These are phyloP conservation scores for Cairneyella variabilis DNA, from an alignment of 495 filamentous ascomycete genomes.

Conservation along the genomic window DNA sequence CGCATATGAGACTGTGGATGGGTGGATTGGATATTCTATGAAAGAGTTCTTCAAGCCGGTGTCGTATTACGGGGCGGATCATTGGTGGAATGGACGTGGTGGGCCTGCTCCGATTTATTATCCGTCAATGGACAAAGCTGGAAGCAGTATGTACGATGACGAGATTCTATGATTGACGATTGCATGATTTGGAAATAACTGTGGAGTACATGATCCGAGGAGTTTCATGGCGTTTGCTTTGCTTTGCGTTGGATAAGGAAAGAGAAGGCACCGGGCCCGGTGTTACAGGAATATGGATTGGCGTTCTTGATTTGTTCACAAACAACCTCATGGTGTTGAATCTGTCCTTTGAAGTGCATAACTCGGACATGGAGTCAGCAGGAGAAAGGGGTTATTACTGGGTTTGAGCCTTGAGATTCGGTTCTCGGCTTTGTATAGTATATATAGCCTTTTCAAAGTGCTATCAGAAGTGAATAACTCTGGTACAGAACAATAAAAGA, in stretches of 20 bases:
- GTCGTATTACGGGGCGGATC: background rate
- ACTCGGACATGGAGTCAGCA: background rate
- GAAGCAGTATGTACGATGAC: constrained; percentile 8
- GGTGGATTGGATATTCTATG: background rate
- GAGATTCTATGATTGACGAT: constrained; percentile 15
- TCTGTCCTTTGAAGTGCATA: constrained; percentile 2
- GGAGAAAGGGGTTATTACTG: background rate
- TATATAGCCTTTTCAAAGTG: background rate
- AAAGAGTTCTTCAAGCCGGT: background rate
- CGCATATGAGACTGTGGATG: background rate
- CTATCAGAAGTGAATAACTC: constrained; percentile 16
- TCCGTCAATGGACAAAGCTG: background rate
- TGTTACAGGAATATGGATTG: no score
- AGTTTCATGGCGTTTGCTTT: background rate
- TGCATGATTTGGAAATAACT: background rate
- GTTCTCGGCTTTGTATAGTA: background rate
- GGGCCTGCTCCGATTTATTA: constrained; percentile 7
- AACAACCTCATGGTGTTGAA: no score
- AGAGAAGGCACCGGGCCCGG: no score
- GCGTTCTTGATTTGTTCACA: no score
- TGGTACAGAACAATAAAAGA: background rate
- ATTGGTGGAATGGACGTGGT: constrained; percentile 18
- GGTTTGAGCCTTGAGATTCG: background rate
- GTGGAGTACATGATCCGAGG: constrained; percentile 1
- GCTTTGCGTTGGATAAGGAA: background rate